A percentile compares a stretch with the other conserved stretches of the same genome.
phyloP scores from a whole-genome alignment of 1,284 basidiomycete species.

The Marasmius sp. region DNA sequence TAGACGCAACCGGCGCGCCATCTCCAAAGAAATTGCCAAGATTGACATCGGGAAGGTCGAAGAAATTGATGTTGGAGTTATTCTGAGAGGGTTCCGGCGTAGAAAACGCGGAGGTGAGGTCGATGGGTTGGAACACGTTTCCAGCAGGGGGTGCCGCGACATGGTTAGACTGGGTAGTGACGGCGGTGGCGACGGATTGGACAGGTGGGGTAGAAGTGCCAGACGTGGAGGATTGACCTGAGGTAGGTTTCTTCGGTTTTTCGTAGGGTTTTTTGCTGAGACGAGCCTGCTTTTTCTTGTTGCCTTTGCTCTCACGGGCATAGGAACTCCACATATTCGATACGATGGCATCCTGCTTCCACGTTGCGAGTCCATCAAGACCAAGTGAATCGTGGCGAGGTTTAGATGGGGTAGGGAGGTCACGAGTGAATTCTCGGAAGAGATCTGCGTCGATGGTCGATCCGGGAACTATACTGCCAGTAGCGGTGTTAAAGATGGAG shows the following conservation, averaged over 20 bases:
- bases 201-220: background rate
- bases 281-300: background rate
- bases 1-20: background rate
- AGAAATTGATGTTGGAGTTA: background rate
- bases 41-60: background rate
- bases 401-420: background rate
- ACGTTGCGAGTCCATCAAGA: background rate
- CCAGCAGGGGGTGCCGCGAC: background rate
- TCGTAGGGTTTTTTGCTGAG: background rate
- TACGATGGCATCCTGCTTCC: background rate
- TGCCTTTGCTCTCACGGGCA: background rate
- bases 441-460: background rate
- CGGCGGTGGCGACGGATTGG: background rate
- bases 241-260: background rate
- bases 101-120: background rate
- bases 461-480: background rate
- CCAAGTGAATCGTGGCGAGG: background rate
- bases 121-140: background rate
- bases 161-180: background rate
- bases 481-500: background rate
- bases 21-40: background rate
- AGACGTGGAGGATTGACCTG: background rate
- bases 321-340: background rate
- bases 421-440: background rate
- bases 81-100: background rate